Base-by-base conservation (phyloP, 371 early-diverging fungal genomes). In the Saksenaea vasiformis region DNA sequence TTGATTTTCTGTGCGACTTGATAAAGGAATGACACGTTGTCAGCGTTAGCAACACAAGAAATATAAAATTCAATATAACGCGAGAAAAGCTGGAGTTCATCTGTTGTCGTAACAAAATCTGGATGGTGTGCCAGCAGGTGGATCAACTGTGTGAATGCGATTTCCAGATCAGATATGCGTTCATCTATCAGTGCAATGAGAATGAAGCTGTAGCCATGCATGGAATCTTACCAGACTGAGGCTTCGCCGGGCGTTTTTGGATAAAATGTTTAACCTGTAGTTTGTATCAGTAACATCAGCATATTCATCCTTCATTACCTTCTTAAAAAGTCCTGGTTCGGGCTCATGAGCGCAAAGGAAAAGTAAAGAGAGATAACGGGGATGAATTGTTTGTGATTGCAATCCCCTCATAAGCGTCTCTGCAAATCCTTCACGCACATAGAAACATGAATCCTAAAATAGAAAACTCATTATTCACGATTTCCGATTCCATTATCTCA, bases 121-220 rank as follows among this genome's bases (percentile, higher is more conserved):
- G 97, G 95, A 67, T 97, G 96, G 65, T 93, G 91, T 0, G 96
- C 90, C 35, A 97, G 73, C n/a, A 93, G 67, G 54, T 95, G 91
- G 10, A 96, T 69, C 34, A 95, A 67, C 4, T 86, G 85, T 3
- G 87, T 83, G 27, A 95, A 70, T 3, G 89, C 78, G 61, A 86
- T 72, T 64, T 95, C 96, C 28, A 90, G 76, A 11, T 65, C 64
- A 14, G 65, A 59, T 0, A 27, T 79, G 60, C 61, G 82, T 65
- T 66, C 78, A 7, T 38, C 35, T 37, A 37, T 39, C 26, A 41
- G 19, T 28, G 17, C 8, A 19, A 17, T 54, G 5, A 31, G 24
- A n/a, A 9, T 2, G 31, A 14, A 24, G 8, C 15, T 27, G 14
- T 22, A 15, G 27, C 11, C 5, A 14, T 17, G 5, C 14, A 47